phyloP scores from a whole-genome alignment of 495 filamentous ascomycete genomes.

The Daldinia concentrica region DNA sequence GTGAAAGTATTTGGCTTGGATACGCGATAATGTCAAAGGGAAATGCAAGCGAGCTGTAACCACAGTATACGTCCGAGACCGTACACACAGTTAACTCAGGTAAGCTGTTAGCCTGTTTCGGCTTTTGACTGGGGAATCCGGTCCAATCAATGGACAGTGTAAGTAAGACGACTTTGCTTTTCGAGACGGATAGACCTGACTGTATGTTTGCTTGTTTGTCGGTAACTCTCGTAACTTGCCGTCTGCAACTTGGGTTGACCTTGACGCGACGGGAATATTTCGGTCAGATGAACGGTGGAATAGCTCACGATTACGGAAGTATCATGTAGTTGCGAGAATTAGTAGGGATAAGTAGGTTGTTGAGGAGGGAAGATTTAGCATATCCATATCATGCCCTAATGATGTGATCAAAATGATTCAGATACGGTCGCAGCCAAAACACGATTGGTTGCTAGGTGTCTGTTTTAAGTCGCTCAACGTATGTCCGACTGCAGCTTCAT shows the following conservation, averaged over 20 bases:
- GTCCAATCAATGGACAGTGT: constrained; percentile 24
- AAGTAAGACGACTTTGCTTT: constrained; percentile 22
- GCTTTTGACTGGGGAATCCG: constrained; percentile 42
- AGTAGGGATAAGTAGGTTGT: neutral
- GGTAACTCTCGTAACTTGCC: constrained; percentile 2
- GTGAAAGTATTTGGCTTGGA: constrained; percentile 6
- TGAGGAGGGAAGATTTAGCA: constrained; percentile 9
- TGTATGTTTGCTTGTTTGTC: constrained; percentile 29
- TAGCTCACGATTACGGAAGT: constrained; percentile 35
- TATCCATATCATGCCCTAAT: constrained; percentile 30
- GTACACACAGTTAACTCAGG: constrained; percentile 17
- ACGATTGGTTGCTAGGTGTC: constrained; percentile 24
- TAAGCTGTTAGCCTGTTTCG: constrained; percentile 37
- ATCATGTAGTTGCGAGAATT: constrained; percentile 11
- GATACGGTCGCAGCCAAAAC: constrained; percentile 33
- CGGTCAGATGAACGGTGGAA: constrained; percentile 11
- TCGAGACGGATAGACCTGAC: constrained; percentile 2
- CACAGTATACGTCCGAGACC: constrained; percentile 16
- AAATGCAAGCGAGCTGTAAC: constrained; percentile 16
- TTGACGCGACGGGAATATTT: constrained; percentile 17
- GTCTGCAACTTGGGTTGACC: constrained; percentile 20
- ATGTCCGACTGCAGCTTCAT: constrained; percentile 27
- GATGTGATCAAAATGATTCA: constrained; percentile 42
- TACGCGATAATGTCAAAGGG: constrained; percentile 23
- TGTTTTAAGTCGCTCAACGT: constrained; percentile 24